Evolutionary conservation across 75 land plant species (phyloP), one percentile per base, ranked within the genome.

Genomic region (Ceratopteris richardii): DNA sequence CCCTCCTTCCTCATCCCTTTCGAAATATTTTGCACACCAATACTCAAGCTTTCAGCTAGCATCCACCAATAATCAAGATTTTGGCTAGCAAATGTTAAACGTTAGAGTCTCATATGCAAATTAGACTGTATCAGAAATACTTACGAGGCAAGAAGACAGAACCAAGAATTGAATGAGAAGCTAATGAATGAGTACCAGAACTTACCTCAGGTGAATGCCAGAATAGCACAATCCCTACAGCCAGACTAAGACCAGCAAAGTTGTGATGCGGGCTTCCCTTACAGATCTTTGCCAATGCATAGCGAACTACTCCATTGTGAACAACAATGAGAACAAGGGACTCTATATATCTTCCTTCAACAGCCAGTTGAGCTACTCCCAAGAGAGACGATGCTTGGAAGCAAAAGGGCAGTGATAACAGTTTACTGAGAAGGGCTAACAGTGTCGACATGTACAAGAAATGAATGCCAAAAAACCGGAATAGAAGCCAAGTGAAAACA

Each of bases 211-310:
- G 31, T 19, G 90, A 82, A 69, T 86, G 84, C 17, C 81, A 73
- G 62, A 88, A 93, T 60, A 93, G 71, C 46, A 86, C 73, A 77
- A 93, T 80, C 26, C 94, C 98, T 51, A 89, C 98, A 56, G 87
- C 68, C 51, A 93, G 85, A 68, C 90, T 93, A 20, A 93, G 87
- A 7, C 87, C 98, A 0, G 83, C 85, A 0, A 93, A 68, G 37
- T 33, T 3, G 56, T 93, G 88, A 10, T 85, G 78, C 1, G 87
- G 82, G 14, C 80, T 71, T 19, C 76, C 85, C 57, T 75, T 76
- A 24, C 80, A 87, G 51, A 93, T 85, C 44, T 63, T 79, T 3
- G 64, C 47, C 20, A 68, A 56, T 1, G 90, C 98, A 68, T 79
- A 93, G 36, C 85, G 89, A 81, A 93, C 66, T 29, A 85, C 63